These are phyloP conservation scores for Elongisporangium anandrum DNA, from an alignment of 352 stramenopile genomes.

Conservation along the genomic window DNA sequence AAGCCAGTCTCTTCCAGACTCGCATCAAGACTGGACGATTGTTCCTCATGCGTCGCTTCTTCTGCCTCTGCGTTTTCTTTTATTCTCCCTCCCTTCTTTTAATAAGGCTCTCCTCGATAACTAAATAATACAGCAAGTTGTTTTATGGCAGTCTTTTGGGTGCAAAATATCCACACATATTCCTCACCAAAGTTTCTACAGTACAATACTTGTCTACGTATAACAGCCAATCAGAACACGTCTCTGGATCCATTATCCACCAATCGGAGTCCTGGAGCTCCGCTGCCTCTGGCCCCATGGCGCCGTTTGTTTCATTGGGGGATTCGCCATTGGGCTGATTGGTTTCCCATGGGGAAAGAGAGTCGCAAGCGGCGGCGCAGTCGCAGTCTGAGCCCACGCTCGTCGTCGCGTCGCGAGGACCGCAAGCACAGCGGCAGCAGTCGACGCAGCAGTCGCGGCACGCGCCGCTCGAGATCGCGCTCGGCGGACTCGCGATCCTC, in stretches of 20 bases:
- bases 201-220: background rate
- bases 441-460: conserved; percentile 16
- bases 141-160: background rate
- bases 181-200: background rate
- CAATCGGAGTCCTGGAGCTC: background rate
- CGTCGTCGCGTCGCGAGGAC: conserved; percentile 7
- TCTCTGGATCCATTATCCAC: background rate
- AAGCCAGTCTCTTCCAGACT: background rate
- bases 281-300: background rate
- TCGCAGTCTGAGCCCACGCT: conserved; percentile 11
- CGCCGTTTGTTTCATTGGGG: background rate
- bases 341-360: background rate
- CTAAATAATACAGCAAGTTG: background rate
- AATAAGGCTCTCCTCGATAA: background rate
- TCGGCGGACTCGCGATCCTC: conserved; percentile 14
- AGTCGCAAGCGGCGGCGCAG: conserved; percentile 26
- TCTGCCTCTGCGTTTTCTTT: conserved; percentile 1
- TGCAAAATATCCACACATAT: background rate
- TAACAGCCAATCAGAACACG: background rate
- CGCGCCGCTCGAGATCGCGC: conserved; percentile 9
- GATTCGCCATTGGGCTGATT: background rate
- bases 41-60: background rate
- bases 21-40: background rate
- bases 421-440: conserved; percentile 7
- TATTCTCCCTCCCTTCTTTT: background rate